phyloP scores from a whole-genome alignment of 2,329 filamentous ascomycete genomes.

The Hymenoscyphus salicellus region DNA sequence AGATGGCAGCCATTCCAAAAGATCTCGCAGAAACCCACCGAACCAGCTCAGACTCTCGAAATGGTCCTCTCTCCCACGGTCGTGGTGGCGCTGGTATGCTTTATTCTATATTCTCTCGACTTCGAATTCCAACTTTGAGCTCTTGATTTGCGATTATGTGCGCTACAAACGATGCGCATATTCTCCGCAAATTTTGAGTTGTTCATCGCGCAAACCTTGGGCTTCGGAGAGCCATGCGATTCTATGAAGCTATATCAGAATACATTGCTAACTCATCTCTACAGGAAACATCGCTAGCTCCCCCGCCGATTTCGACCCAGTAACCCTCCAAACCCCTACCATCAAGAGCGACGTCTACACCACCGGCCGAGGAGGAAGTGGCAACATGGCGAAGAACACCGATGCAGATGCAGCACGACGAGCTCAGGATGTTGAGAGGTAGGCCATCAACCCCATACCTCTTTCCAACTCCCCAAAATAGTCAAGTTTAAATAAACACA shows the following conservation, averaged over 20 bases:
- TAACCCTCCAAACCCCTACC: slow-evolving; percentile 75
- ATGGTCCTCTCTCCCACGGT: slow-evolving; percentile 55
- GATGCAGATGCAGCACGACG: slow-evolving; percentile 71
- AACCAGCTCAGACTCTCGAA: slow-evolving; percentile 24
- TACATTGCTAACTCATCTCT: neutral
- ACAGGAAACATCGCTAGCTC: slow-evolving; percentile 63
- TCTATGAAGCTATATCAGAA: slow-evolving; percentile 2
- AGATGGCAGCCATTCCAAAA: slow-evolving; percentile 28
- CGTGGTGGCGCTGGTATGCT: slow-evolving; percentile 68
- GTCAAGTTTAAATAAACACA: neutral
- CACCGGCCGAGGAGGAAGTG: slow-evolving; percentile 82
- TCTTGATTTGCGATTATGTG: neutral
- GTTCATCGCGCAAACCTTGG: neutral
- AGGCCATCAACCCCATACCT: slow-evolving; percentile 32
- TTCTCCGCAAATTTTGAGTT: neutral
- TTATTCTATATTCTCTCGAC: neutral
- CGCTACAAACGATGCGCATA: neutral
- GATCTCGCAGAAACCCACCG: slow-evolving; percentile 20
- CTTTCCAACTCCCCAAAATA: too few relatives aligned
- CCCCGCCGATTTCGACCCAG: slow-evolving; percentile 47
- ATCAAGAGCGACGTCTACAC: slow-evolving; percentile 83
- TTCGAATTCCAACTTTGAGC: slow-evolving; percentile 3
- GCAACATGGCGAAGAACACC: slow-evolving; percentile 77
- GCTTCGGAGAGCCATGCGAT: neutral
- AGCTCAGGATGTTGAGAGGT: slow-evolving; percentile 79